phyloP scores from a whole-genome alignment of 306 rosid genomes.

The Prinsepia uniflora region DNA sequence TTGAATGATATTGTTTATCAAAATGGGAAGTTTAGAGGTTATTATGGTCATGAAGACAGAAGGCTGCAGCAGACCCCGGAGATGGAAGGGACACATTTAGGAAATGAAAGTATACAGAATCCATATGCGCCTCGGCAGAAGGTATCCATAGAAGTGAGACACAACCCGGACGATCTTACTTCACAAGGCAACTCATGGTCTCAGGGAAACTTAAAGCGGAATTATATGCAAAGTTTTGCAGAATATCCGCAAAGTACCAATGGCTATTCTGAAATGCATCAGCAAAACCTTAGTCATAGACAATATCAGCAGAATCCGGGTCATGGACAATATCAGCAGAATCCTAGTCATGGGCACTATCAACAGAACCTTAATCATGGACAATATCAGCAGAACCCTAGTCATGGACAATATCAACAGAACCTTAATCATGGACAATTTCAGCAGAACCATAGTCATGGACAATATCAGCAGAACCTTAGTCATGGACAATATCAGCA shows the following conservation, averaged over 20 bases:
- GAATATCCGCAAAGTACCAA: background rate
- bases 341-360: no score
- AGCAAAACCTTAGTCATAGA: no score
- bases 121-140: slow-evolving; percentile 22
- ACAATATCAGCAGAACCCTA: no score
- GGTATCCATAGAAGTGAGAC: slow-evolving; percentile 9
- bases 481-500: slow-evolving; percentile 24
- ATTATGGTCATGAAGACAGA: slow-evolving; percentile 6
- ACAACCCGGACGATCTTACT: slow-evolving; percentile 3
- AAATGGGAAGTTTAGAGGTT: slow-evolving; percentile 24
- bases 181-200: slow-evolving; percentile 32
- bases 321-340: no score
- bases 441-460: slow-evolving; percentile 21
- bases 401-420: no score
- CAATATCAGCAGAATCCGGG: no score
- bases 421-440: background rate
- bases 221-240: slow-evolving; percentile 2
- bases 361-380: no score
- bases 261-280: no score
- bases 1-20: slow-evolving; percentile 9
- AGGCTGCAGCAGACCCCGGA: slow-evolving; percentile 19
- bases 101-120: slow-evolving; percentile 20
- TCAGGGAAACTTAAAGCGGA: slow-evolving; percentile 25
- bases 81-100: slow-evolving; percentile 4
- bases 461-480: slow-evolving; percentile 26